Base-by-base conservation (phyloP, 2,329 filamentous ascomycete genomes). In the Talaromyces rugulosus region DNA sequence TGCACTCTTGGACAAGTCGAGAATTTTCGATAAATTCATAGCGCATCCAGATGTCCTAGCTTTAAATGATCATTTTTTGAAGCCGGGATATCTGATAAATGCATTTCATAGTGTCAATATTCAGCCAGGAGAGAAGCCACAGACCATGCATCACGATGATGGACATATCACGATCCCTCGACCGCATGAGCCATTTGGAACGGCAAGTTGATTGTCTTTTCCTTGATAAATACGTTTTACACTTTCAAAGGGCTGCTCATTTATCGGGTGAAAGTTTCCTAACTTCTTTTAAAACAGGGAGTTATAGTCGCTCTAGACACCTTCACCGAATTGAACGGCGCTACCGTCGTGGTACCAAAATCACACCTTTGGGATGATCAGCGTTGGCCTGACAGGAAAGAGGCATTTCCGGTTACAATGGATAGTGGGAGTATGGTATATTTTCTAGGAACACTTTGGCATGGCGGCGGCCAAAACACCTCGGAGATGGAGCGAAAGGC, bases 1-100 rank as follows among this genome's bases (percentile, higher is more conserved):
- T 50, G 16, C 56, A 16, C 56, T 58, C 6, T 58, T 58, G 28
- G 40, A 58, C 16, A 58, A 58, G 16, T 58, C 56, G 2, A 58
- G 56, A 28, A 12, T 58, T 11, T 58, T 58, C n/a, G 56, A 58
- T 34, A 58, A 58, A 58, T 58, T 58, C 28, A 28, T 58, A 40
- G n/a, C 40, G 12, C 56, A 58, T 12, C 36, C 56, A 28, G 56
- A 58, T 16, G 40, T 58, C 16, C 33, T 58, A 16, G 56, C 56
- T 4, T 58, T 58, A 27, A 58, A 58, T 27, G 56, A 58, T 14
- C 47, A 47, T 58, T 58, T 58, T 27, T 23, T 58, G 28, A 31
- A 58, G 3, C 40, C 40, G 23, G 56, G 56, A 31, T 50, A 47
- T 50, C 27, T 47, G 33, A 58, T 58, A 23, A 58, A 50, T 33